These are phyloP conservation scores for Fusarium coffeatum DNA, from an alignment of 2,329 filamentous ascomycete species.

Conservation along the genomic window DNA sequence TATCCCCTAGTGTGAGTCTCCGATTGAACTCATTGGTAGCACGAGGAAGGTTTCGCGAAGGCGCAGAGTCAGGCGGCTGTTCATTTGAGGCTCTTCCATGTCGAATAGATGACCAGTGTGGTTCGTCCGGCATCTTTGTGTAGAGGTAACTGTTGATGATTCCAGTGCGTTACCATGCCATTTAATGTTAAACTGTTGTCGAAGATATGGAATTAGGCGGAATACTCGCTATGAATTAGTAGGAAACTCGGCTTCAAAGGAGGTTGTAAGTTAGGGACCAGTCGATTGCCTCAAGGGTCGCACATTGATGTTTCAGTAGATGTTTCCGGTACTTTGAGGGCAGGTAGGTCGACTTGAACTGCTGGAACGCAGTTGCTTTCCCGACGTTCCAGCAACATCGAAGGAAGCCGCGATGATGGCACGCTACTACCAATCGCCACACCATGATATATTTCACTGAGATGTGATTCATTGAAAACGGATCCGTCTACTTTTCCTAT, in stretches of 20 bases:
- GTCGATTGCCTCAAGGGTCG: background rate
- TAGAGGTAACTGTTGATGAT: background rate
- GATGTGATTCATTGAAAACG: background rate
- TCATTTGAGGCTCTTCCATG: background rate
- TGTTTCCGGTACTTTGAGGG: background rate
- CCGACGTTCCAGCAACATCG: background rate
- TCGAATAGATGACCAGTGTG: constrained; percentile 22
- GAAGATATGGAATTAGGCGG: background rate
- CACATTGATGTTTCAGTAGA: background rate
- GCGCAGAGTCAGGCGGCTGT: background rate
- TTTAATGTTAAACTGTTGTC: background rate
- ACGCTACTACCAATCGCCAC: background rate
- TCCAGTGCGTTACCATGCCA: background rate
- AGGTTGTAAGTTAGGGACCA: background rate
- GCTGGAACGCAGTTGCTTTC: background rate
- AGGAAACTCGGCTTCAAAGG: background rate
- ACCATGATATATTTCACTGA: background rate
- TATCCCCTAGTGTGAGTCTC: constrained; percentile 11
- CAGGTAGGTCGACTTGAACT: background rate
- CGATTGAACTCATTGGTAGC: background rate
- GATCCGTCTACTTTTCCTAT: background rate
- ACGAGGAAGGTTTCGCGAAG: background rate
- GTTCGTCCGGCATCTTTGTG: constrained; percentile 7
- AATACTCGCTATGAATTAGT: background rate
- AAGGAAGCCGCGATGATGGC: background rate